Evolutionary conservation across 2,329 filamentous ascomycete genomes (phyloP).

Genomic region (Alternaria sp.): DNA sequence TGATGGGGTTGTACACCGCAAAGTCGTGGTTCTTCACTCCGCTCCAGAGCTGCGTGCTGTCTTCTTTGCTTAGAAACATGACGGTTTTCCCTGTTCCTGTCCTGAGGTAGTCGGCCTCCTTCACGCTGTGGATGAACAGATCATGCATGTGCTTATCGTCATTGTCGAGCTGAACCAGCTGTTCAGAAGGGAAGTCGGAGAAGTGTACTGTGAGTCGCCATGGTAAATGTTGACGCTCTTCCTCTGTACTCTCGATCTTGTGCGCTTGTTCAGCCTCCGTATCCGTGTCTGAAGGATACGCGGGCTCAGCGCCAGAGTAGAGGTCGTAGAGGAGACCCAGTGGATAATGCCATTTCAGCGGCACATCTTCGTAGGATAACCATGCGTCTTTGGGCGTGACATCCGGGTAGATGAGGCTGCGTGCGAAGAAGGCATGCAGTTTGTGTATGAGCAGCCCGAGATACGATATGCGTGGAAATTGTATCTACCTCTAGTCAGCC

Average conservation of each 20-base stretch:
- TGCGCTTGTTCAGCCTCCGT: slow-evolving; percentile 11
- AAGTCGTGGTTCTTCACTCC: slow-evolving; percentile 81
- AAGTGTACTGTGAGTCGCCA: slow-evolving; percentile 71
- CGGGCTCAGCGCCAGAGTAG: slow-evolving; percentile 64
- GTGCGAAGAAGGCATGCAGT: slow-evolving; percentile 67
- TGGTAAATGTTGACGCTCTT: slow-evolving; percentile 51
- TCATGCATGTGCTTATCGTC: slow-evolving; percentile 65
- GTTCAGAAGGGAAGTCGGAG: slow-evolving; percentile 62
- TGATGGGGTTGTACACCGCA: slow-evolving; percentile 72
- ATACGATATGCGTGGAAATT: slow-evolving; percentile 71
- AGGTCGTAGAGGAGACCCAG: slow-evolving; percentile 73
- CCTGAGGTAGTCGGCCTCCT: slow-evolving; percentile 84
- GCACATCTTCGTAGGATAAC: slow-evolving; percentile 72
- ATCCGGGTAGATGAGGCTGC: slow-evolving; percentile 64
- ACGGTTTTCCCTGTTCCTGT: slow-evolving; percentile 89
- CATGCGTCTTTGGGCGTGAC: slow-evolving; percentile 61
- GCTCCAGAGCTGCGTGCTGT: slow-evolving; percentile 83
- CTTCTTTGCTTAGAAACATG: slow-evolving; percentile 84
- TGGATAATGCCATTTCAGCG: slow-evolving; percentile 75
- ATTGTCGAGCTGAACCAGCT: slow-evolving; percentile 63
- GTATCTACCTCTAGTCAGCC: slow-evolving; percentile 53
- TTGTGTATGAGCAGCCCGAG: slow-evolving; percentile 68
- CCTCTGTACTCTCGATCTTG: slow-evolving; percentile 23
- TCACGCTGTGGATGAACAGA: slow-evolving; percentile 72
- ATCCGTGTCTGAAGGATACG: slow-evolving; percentile 32